These are phyloP conservation scores for Symbiodinium pilosum DNA, from an alignment of 73 alveolate species.

Conservation along the genomic window DNA sequence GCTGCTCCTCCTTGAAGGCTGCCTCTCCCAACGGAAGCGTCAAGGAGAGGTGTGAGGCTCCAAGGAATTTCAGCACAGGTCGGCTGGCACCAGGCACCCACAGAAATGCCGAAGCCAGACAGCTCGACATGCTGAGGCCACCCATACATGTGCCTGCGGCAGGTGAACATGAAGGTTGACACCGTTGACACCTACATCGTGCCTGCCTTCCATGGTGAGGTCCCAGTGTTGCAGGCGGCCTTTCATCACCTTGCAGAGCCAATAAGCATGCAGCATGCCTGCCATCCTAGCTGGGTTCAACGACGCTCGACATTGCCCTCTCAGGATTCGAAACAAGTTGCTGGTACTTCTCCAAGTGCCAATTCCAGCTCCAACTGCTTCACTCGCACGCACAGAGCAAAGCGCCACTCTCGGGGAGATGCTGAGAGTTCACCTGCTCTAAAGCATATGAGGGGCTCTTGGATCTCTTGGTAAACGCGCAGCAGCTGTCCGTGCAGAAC, in stretches of 20 bases:
- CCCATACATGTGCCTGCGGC: not conserved
- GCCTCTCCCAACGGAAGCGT: not conserved
- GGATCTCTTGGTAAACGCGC: too few relatives aligned
- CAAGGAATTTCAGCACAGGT: constrained; percentile 2
- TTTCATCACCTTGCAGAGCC: not conserved
- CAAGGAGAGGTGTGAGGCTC: not conserved
- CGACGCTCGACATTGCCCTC: not conserved
- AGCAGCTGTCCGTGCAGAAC: too few relatives aligned
- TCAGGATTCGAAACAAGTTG: not conserved
- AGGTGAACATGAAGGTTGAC: too few relatives aligned
- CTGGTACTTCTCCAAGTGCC: not conserved
- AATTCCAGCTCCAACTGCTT: not conserved
- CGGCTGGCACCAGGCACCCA: constrained; percentile 4
- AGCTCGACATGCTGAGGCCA: not conserved
- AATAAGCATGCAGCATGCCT: too few relatives aligned
- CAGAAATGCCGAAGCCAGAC: not conserved
- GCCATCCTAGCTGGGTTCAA: not conserved
- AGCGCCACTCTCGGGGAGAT: not conserved
- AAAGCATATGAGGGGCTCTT: too few relatives aligned
- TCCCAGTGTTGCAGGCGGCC: not conserved
- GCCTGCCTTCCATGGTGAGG: not conserved
- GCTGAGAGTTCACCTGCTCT: not conserved
- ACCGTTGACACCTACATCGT: too few relatives aligned
- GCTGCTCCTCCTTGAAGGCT: not conserved
- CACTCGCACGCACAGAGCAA: not conserved